Percentiles rank a stretch among this genome's conserved stretches.
These are phyloP conservation scores for Nigrograna mackinnonii DNA, from an alignment of 2,329 filamentous ascomycete species.

Conservation along the genomic window DNA sequence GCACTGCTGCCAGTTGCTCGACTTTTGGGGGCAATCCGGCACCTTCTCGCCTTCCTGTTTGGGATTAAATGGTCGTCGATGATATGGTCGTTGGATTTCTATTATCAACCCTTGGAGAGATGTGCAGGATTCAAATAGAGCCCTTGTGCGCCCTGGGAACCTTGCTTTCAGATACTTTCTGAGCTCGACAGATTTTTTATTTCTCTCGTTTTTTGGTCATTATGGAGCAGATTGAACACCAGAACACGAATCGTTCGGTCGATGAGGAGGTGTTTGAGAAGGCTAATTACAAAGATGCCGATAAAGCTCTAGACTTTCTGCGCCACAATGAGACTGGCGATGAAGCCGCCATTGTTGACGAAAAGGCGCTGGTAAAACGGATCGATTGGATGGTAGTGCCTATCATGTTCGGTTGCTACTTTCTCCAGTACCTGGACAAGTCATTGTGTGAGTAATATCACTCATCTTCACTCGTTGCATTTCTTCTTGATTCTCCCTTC, in stretches of 20 bases:
- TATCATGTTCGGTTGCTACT: conserved; percentile 25
- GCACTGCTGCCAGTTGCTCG: background rate
- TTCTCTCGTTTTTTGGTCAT: background rate
- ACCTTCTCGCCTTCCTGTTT: background rate
- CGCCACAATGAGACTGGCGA: conserved; percentile 12
- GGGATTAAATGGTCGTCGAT: background rate
- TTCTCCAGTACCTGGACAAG: conserved; percentile 25
- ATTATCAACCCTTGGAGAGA: background rate
- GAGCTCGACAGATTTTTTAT: background rate
- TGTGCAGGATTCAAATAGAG: background rate
- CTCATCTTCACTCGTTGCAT: background rate
- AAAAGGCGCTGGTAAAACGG: conserved; percentile 14
- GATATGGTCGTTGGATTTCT: background rate
- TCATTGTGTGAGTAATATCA: conserved; percentile 12
- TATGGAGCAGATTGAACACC: background rate
- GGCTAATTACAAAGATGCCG: conserved; percentile 10
- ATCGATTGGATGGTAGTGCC: conserved; percentile 26
- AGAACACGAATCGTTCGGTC: background rate
- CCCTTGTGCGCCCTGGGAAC: background rate
- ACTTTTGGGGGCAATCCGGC: background rate
- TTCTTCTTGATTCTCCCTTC: background rate
- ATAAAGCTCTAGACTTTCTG: conserved; percentile 20
- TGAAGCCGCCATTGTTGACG: conserved; percentile 12
- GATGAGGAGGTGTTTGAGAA: conserved; percentile 11
- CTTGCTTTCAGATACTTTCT: background rate